phyloP scores from a whole-genome alignment of 1,284 basidiomycete genomes.

The Pseudozyma tsukubaensis region DNA sequence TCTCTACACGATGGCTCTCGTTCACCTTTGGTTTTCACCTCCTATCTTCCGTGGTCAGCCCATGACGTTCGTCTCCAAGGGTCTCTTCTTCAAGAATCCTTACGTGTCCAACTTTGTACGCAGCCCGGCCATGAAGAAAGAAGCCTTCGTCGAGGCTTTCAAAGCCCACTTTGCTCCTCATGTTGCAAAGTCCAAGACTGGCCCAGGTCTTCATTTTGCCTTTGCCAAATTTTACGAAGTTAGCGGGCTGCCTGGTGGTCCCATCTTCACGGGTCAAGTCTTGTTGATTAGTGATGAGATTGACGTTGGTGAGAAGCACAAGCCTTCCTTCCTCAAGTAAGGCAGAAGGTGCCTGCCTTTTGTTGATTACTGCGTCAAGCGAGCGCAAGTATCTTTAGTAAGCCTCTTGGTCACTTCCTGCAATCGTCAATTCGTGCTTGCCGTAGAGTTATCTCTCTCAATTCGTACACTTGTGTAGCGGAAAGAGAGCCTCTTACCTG shows the following conservation, averaged over 20 bases:
- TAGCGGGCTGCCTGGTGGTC: slow-evolving; percentile 1
- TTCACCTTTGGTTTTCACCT: neutral
- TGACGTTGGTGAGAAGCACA: neutral
- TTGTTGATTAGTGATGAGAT: slow-evolving; percentile 12
- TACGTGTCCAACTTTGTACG: neutral
- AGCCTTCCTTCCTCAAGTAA: slow-evolving; percentile 7
- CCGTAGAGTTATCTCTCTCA: too few species aligned
- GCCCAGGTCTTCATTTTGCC: neutral
- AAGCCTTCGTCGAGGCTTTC: slow-evolving; percentile 2
- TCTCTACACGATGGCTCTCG: neutral
- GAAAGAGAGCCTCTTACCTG: too few species aligned
- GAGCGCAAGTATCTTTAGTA: too few species aligned
- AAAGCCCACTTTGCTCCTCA: slow-evolving; percentile 1
- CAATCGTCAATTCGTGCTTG: too few species aligned
- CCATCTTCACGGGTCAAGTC: slow-evolving; percentile 9
- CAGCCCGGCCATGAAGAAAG: slow-evolving; percentile 1
- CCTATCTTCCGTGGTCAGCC: neutral
- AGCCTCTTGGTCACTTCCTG: too few species aligned
- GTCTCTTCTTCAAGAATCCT: slow-evolving; percentile 5
- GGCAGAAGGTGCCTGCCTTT: neutral
- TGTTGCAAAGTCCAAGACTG: neutral
- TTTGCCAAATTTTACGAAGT: slow-evolving; percentile 11
- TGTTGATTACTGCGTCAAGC: too few species aligned
- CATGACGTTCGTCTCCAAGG: slow-evolving; percentile 7
- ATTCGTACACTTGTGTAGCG: too few species aligned